Evolutionary conservation across 2,329 filamentous ascomycete genomes (phyloP), one percentile per base, ranked within the genome.

Genomic region (Neonectria punicea): DNA sequence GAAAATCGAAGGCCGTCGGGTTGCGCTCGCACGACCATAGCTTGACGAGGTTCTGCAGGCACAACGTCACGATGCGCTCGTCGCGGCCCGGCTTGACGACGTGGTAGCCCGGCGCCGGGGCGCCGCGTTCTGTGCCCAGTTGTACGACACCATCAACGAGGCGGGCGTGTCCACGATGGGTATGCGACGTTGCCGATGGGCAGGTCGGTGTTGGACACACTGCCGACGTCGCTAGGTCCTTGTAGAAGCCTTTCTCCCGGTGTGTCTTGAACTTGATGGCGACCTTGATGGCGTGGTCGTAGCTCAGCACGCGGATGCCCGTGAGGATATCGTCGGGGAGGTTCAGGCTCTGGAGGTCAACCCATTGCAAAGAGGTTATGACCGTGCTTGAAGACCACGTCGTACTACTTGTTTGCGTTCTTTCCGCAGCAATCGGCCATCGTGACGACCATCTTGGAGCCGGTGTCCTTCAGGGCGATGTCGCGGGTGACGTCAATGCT

Each of bases 91-190:
- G 67, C 0, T 50, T 11, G 7, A 57, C 55, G 3, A 63, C 50
- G 0, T 47, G 30, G 14, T 70, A 69, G 2, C 61, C 58, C 0
- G 68, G 63, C 2, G 70, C 66, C 0, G 70, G 25, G 1, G 69
- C 13, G 6, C 69, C 0, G 69, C 66, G 18, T 71, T 68, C 10
- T 71, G 69, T 1, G 66, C 69, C 69, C 68, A 70, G 3, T 43
- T 70, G 20, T 70, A 70, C 0, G 69, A 70, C 0, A 53, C 57
- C 41, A 70, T 67, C 1, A 70, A 61, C 1, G 69, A 61, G 0
- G 66, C 66, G 4, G 63, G 11, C 0, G 59, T 61, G 0, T 70
- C 63, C 63, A 70, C 0, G 68, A 71, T 0, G 69, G 66, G 8
- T 70, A 71, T 1, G 70, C 68, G 0, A 65, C 53, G 0, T 61